Base-by-base conservation (phyloP, 2,329 filamentous ascomycete species). In the Dactylellina haptotyla region DNA sequence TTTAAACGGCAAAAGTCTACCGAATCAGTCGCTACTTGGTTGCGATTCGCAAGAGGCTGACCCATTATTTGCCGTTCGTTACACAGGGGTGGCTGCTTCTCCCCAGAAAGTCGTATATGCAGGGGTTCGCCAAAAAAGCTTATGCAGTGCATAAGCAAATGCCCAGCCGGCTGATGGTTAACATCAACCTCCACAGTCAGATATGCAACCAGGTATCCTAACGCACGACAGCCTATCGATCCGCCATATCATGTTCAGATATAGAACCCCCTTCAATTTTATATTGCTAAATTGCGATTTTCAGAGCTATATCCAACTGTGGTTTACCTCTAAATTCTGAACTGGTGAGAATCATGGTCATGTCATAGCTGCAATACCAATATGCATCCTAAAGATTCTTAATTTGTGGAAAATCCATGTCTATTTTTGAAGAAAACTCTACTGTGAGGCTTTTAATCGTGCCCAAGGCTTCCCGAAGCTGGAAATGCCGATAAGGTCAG, bases 131-230 rank as follows among this genome's bases (percentile, higher is more conserved):
- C 63, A 63, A 63, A 63, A n/a, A 71, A 64, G 66, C 66, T 71
- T 71, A 63, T 71, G 57, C 43, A n/a, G n/a, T n/a, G 25, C 39
- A 64, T 63, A 71, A 71, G 66, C 58, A 67, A 63, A 58, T 46
- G 66, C 58, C 66, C 66, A 63, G 66, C 66, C 58, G 58, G 57
- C 65, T 67, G 62, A 66, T n/a, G n/a, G n/a, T n/a, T n/a, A n/a
- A n/a, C n/a, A n/a, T n/a, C 51, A 39, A 48, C 50, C 51, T 26
- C n/a, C n/a, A n/a, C n/a, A 54, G 58, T 43, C 32, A 50, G 9
- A 28, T 54, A 26, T 51, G 48, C 14, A 54, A 23, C 8, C 25
- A 16, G 28, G 4, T 12, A 32, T 37, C 26, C n/a, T 4, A 32
- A 50, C 10, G 30, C 39, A 54, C 48, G 14, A 32, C 41, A 48